Conservation (phyloP, 1,139 yeast genomes). For the Candida pseudoviswanathii region DNA sequence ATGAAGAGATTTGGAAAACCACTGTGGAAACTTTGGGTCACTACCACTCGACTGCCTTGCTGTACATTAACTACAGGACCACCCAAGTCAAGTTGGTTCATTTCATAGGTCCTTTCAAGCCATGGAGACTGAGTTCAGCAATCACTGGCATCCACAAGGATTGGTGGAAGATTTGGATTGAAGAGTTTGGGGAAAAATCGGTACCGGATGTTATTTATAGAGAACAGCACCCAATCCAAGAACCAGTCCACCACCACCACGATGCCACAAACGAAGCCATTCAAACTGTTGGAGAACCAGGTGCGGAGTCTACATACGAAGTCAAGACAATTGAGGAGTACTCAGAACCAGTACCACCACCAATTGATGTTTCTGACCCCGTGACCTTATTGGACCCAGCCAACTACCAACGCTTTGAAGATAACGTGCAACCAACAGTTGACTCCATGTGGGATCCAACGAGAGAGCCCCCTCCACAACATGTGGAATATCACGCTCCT, state of each 20-base stretch:
- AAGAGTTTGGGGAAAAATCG: slow-evolving; percentile 28
- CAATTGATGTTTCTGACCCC: slow-evolving; percentile 19
- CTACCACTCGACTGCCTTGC: slow-evolving; percentile 30
- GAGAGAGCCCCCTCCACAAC: slow-evolving; percentile 35
- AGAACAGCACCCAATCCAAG: slow-evolving; percentile 7
- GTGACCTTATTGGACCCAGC: slow-evolving; percentile 28
- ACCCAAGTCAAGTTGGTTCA: slow-evolving; percentile 64
- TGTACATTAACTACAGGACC: slow-evolving; percentile 22
- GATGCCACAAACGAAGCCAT: not conserved
- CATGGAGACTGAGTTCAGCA: slow-evolving; percentile 57
- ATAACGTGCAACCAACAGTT: slow-evolving; percentile 20
- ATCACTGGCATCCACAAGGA: slow-evolving; percentile 26
- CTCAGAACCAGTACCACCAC: slow-evolving; percentile 7
- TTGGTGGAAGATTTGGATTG: slow-evolving; percentile 52
- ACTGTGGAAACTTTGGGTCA: slow-evolving; percentile 20
- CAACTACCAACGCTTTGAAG: slow-evolving; percentile 28
- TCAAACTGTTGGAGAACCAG: not conserved
- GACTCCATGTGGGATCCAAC: slow-evolving; percentile 47
- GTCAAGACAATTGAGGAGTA: slow-evolving; percentile 7
- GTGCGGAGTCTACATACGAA: not conserved
- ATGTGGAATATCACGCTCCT: slow-evolving; percentile 4
- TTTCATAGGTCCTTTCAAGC: slow-evolving; percentile 80
- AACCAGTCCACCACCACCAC: not conserved
- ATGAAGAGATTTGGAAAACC: slow-evolving; percentile 15
- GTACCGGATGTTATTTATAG: slow-evolving; percentile 17